Conservation (phyloP, 2,329 filamentous ascomycete species). For the Fusarium nodosum region DNA sequence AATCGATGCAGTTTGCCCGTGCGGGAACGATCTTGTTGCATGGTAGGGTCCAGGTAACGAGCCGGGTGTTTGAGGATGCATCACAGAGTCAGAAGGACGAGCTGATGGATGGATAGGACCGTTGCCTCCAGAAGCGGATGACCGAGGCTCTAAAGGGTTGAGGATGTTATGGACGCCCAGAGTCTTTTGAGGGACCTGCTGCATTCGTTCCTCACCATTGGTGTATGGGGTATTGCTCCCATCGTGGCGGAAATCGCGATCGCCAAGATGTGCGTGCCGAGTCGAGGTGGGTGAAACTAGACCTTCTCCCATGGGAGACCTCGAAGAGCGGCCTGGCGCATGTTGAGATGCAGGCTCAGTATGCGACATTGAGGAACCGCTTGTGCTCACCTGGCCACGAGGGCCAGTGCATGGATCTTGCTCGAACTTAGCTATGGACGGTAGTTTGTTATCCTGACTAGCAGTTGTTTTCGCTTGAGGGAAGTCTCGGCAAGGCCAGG, state of each 20-base stretch:
- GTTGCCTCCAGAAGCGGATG: conserved; percentile 37
- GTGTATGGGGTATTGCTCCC: conserved; percentile 39
- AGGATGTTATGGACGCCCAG: conserved; percentile 57
- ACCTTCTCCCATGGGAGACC: conserved; percentile 58
- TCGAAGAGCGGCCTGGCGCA: conserved; percentile 65
- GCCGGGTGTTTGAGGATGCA: conserved; percentile 30
- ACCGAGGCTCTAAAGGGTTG: conserved; percentile 54
- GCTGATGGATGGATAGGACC: conserved; percentile 24
- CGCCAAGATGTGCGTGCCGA: conserved; percentile 41
- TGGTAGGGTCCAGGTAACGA: conserved; percentile 45
- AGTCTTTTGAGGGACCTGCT: conserved; percentile 46
- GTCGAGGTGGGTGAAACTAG: conserved; percentile 46
- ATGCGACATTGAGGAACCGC: conserved; percentile 75
- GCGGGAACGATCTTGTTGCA: conserved; percentile 45
- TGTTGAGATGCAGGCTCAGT: conserved; percentile 69
- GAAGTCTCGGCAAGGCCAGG: conserved; percentile 49
- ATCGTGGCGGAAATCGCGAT: conserved; percentile 46
- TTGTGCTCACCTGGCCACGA: conserved; percentile 64
- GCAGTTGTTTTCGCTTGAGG: conserved; percentile 38
- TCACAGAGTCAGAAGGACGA: conserved; percentile 41
- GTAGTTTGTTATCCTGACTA: conserved; percentile 43
- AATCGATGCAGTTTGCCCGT: conserved; percentile 49
- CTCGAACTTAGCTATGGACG: conserved; percentile 39
- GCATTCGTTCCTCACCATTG: conserved; percentile 45
- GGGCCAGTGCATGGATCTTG: conserved; percentile 70